Conservation (phyloP, 1,139 yeast genomes). For the Yamadazyma friedrichii region DNA sequence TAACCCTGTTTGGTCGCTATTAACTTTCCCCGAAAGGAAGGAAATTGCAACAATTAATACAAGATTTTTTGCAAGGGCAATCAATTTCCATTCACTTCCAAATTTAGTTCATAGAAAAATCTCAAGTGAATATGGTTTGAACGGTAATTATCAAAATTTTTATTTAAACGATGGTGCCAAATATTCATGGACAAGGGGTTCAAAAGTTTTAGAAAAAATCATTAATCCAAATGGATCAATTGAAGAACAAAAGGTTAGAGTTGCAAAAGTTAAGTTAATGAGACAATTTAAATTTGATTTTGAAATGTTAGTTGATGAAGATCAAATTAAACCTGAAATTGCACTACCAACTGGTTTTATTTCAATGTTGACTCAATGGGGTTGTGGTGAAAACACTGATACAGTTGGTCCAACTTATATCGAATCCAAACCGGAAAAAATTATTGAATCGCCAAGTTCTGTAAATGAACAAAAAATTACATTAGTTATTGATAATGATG, state of each 20-base stretch:
- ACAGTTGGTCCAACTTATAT: slow-evolving; percentile 52
- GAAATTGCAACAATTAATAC: slow-evolving; percentile 54
- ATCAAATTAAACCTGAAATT: slow-evolving; percentile 44
- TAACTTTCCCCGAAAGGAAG: slow-evolving; percentile 41
- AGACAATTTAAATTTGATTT: slow-evolving; percentile 60
- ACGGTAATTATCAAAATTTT: slow-evolving; percentile 41
- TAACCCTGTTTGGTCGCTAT: slow-evolving; percentile 54
- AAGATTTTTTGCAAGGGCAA: slow-evolving; percentile 43
- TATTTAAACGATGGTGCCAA: slow-evolving; percentile 51
- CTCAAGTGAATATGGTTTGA: slow-evolving; percentile 5
- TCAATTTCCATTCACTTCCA: slow-evolving; percentile 50
- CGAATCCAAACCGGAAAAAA: slow-evolving; percentile 11
- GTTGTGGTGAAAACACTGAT: slow-evolving; percentile 50
- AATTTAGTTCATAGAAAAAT: slow-evolving; percentile 47
- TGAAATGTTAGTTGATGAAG: slow-evolving; percentile 52
- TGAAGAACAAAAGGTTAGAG: slow-evolving; percentile 52
- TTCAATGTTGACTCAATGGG: slow-evolving; percentile 67
- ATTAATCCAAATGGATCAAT: slow-evolving; percentile 52
- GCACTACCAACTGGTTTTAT: slow-evolving; percentile 59
- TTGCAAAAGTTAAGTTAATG: slow-evolving; percentile 56
- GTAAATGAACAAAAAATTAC: slow-evolving; percentile 10
- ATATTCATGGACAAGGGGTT: slow-evolving; percentile 54
- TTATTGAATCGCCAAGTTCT: neutral
- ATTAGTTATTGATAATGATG: slow-evolving; percentile 17
- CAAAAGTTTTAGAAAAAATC: slow-evolving; percentile 51